Percentiles rank a stretch among this genome's conserved stretches.
These are phyloP conservation scores for Ulota crispa DNA, from an alignment of 225 moss, liverwort and hornwort species.

Conservation along the genomic window DNA sequence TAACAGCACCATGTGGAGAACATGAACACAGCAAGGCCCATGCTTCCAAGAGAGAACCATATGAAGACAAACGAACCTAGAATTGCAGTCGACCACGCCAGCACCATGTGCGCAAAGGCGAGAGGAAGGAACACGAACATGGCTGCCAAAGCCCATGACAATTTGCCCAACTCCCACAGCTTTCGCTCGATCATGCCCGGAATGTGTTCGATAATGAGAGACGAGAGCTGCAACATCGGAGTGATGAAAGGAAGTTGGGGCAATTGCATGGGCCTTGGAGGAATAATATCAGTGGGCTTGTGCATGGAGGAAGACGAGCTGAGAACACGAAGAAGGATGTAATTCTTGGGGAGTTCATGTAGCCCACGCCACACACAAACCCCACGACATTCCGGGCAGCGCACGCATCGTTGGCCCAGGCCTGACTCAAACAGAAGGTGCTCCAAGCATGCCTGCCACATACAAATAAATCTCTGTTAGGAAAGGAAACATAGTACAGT, in stretches of 20 bases:
- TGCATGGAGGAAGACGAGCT: conserved; percentile 43
- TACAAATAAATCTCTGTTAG: conserved; percentile 12
- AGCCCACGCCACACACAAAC: conserved; percentile 57
- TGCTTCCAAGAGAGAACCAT: conserved; percentile 56
- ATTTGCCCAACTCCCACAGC: conserved; percentile 58
- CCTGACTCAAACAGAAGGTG: conserved; percentile 54
- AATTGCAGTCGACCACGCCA: conserved; percentile 59
- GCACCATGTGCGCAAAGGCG: conserved; percentile 55
- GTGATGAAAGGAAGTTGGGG: conserved; percentile 32
- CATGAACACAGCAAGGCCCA: conserved; percentile 59
- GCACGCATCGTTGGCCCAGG: conserved; percentile 49
- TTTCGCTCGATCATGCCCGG: conserved; percentile 49
- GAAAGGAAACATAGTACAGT: neutral
- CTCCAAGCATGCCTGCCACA: conserved; percentile 49
- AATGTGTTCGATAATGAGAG: conserved; percentile 34
- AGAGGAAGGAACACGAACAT: conserved; percentile 59
- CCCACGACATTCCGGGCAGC: conserved; percentile 65
- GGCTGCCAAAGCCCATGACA: conserved; percentile 45
- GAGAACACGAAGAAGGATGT: conserved; percentile 58
- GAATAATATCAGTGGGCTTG: conserved; percentile 24
- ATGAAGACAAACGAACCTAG: conserved; percentile 52
- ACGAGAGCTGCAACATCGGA: conserved; percentile 36
- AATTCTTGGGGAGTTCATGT: conserved; percentile 65
- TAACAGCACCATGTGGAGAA: conserved; percentile 54
- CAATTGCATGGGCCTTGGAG: conserved; percentile 17